phyloP scores from a whole-genome alignment of 768 basidiomycete species.

The Coprinopsis cinerea region DNA sequence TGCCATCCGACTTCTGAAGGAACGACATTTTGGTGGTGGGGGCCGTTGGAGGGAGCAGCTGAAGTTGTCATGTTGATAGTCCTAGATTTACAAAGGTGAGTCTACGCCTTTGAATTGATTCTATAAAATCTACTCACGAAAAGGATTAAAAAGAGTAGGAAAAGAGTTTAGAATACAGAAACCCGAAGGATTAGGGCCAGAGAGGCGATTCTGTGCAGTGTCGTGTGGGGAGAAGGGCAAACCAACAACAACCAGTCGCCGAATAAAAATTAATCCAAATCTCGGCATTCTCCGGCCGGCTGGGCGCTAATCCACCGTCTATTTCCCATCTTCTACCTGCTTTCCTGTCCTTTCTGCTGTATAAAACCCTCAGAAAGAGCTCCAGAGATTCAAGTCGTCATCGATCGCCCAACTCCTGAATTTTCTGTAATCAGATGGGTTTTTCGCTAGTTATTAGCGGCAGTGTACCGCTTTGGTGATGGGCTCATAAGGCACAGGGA shows the following conservation, averaged over 20 bases:
- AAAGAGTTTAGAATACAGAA: conserved; percentile 20
- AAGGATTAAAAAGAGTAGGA: conserved; percentile 26
- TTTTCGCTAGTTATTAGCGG: too few species aligned
- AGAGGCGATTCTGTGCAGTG: conserved; percentile 12
- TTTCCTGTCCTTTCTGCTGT: neutral
- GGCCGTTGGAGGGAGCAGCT: conserved; percentile 30
- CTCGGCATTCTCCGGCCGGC: conserved; percentile 15
- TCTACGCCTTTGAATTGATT: conserved; percentile 4
- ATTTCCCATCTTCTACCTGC: neutral
- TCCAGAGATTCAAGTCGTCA: too few species aligned
- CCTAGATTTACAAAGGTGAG: neutral
- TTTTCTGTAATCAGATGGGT: too few species aligned
- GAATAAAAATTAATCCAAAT: conserved; percentile 12
- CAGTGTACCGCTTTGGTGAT: too few species aligned
- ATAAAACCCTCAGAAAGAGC: neutral
- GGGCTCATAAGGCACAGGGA: too few species aligned
- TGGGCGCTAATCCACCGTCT: conserved; percentile 1
- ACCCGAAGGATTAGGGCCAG: conserved; percentile 10
- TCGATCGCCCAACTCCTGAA: too few species aligned
- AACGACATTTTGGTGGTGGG: conserved; percentile 59
- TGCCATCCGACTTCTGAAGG: conserved; percentile 98
- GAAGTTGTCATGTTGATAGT: conserved; percentile 32
- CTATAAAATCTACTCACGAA: conserved; percentile 20
- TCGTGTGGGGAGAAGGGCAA: conserved; percentile 12
- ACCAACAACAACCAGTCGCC: conserved; percentile 7